These are phyloP conservation scores for Starmerella apis DNA, from an alignment of 805 yeast species.

Conservation along the genomic window DNA sequence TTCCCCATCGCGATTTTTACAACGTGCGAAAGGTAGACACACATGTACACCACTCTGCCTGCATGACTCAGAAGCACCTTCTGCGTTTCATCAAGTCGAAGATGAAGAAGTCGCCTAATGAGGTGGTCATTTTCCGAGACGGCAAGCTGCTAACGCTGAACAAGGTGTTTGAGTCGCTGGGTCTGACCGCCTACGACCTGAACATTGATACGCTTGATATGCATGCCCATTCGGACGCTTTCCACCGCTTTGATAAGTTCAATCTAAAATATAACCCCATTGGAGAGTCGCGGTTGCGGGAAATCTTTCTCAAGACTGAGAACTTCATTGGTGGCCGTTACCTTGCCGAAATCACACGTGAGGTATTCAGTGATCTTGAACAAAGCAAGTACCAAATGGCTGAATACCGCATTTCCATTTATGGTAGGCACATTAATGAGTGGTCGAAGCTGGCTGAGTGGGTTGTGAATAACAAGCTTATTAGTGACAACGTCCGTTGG, in stretches of 20 bases:
- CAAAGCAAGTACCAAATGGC: constrained; percentile 94
- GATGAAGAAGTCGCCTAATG: constrained; percentile 74
- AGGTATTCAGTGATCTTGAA: constrained; percentile 89
- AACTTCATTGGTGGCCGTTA: constrained; percentile 81
- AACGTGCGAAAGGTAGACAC: constrained; percentile 96
- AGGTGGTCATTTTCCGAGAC: constrained; percentile 88
- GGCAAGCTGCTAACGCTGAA: constrained; percentile 72
- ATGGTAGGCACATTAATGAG: constrained; percentile 80
- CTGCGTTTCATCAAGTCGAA: constrained; percentile 90
- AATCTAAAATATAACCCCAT: constrained; percentile 94
- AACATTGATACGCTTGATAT: constrained; percentile 94
- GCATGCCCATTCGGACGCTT: constrained; percentile 98
- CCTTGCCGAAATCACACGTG: constrained; percentile 85
- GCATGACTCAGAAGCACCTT: constrained; percentile 97
- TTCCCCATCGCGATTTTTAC: constrained; percentile 95
- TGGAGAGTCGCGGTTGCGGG: constrained; percentile 95
- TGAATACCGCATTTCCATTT: constrained; percentile 88
- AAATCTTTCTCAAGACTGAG: constrained; percentile 90
- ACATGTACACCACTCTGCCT: constrained; percentile 97
- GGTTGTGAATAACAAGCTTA: constrained; percentile 85
- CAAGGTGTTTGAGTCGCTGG: constrained; percentile 86
- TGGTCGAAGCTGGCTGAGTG: constrained; percentile 94
- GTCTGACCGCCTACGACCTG: constrained; percentile 85
- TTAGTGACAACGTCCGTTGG: constrained; percentile 95
- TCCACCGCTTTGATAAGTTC: constrained; percentile 96